Evolutionary conservation across 805 yeast genomes (phyloP), one percentile per base, ranked within the genome.

Genomic region (Candida oleophila): DNA sequence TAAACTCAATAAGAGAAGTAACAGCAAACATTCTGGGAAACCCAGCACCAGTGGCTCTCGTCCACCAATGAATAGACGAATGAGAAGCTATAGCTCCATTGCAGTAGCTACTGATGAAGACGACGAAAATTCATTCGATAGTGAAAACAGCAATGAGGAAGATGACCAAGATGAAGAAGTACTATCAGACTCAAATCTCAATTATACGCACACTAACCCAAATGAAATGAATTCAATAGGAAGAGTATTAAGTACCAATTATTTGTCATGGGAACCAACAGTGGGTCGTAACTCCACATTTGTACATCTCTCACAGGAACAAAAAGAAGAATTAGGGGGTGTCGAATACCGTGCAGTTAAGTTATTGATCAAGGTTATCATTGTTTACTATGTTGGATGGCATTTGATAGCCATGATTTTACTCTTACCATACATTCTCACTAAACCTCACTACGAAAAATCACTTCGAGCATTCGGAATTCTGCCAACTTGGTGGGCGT

Each of bases 301-400:
- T 71, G 86, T 89, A 2, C 86, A 86, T 14, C 65, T 94, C 38
- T 81, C 89, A 2, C 88, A 83, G 33, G 83, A 78, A 20, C 98
- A 94, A 63, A 90, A 89, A 57, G 95, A 87, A 49, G 99, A 94
- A 62, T 69, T 94, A 34, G 99, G 99, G 34, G 99, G 99, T 42
- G 97, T 94, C 14, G 99, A 94, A 60, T 94, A 94, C 62, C 77
- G 97, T 38, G 89, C 99, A 0, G 76, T 88, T 48, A 89, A 89
- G 59, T 68, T 90, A 8, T 68, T 94, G 47, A 81, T 86, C 48
- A 77, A 78, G 52, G 78, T 92, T 39, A 65, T 92, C 12, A 60
- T 81, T 0, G 48, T 64, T 4, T 94, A 88, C 59, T 90, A 88
- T 56, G 51, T 90, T 46, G 96, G 96, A 0, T 82, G 89, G 58